Evolutionary conservation across 495 filamentous ascomycete genomes (phyloP), one percentile per base, ranked within the genome.

Genomic region (Stereocaulon alpinum): DNA sequence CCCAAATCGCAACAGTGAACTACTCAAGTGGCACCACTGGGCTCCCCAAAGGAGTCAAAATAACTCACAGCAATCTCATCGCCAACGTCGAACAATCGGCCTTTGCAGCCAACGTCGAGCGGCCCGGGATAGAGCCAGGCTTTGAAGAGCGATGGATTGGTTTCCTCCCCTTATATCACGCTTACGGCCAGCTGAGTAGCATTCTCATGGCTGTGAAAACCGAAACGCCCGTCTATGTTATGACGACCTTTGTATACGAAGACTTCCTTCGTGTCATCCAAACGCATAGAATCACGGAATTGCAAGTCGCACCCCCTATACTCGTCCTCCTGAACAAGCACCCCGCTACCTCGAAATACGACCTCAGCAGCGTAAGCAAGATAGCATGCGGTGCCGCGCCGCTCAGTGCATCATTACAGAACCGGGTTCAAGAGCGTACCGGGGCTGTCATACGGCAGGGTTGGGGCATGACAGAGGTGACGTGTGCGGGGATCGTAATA

Each of bases 141-240:
- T 81, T 69, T 70, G 82, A 54, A 78, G 80, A 18, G 81, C 83
- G 5, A 61, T 70, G 30, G 81, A 85, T 70, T 78, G 81, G 1
- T 71, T 84, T 96, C 60, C 67, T 96, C n/a, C 80, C 93, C 0
- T 95, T 98, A 68, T 96, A 92, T 73, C 92, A 97, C 72, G 92
- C 85, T 61, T 96, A 95, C 65, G 88, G 87, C 68, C 66, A 72
- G 69, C 29, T 58, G 14, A 48, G 50, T 29, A 40, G 29, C 12
- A 37, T 68, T 53, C 60, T 63, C 50, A 41, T 64, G 1, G 55
- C 55, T 6, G 45, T 59, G n/a, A 56, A 62, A 51, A 60, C 54
- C 45, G 15, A 24, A 30, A 32, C 52, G 29, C 58, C 78, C 43
- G 73, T 84, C 0, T 70, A 92, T 4, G 83, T 96, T 7, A 86